phyloP scores from a whole-genome alignment of 495 filamentous ascomycete species.

The Penicillium simplicissimum region DNA sequence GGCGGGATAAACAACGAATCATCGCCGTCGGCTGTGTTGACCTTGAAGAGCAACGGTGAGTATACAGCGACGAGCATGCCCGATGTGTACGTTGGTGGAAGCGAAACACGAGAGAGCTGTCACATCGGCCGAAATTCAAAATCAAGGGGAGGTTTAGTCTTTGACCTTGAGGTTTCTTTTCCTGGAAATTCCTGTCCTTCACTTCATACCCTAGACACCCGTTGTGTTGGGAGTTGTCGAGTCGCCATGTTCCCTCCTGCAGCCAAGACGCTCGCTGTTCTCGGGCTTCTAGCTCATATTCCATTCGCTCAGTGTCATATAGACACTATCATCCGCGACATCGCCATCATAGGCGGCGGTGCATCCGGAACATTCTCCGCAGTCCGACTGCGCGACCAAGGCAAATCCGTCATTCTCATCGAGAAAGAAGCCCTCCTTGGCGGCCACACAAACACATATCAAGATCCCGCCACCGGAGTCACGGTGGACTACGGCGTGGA shows the following conservation, averaged over 20 bases:
- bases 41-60: neutral
- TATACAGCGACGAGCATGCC: neutral
- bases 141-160: no score
- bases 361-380: constrained; percentile 49
- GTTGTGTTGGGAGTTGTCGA: neutral
- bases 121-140: no score
- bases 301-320: neutral
- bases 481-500: constrained; percentile 50
- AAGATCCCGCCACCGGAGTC: constrained; percentile 38
- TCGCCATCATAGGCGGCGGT: constrained; percentile 54
- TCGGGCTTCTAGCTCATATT: constrained; percentile 6
- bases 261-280: constrained; percentile 7
- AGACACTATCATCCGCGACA: constrained; percentile 31
- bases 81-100: neutral
- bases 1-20: neutral
- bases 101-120: neutral
- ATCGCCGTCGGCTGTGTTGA: neutral
- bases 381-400: constrained; percentile 39
- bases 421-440: constrained; percentile 46
- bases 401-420: constrained; percentile 44
- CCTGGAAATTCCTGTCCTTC: no score
- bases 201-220: neutral
- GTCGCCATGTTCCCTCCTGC: neutral
- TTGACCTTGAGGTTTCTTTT: no score
- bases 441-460: constrained; percentile 49